Conservation (phyloP, 1,139 yeast genomes). For the Magnusiomyces sp. region DNA sequence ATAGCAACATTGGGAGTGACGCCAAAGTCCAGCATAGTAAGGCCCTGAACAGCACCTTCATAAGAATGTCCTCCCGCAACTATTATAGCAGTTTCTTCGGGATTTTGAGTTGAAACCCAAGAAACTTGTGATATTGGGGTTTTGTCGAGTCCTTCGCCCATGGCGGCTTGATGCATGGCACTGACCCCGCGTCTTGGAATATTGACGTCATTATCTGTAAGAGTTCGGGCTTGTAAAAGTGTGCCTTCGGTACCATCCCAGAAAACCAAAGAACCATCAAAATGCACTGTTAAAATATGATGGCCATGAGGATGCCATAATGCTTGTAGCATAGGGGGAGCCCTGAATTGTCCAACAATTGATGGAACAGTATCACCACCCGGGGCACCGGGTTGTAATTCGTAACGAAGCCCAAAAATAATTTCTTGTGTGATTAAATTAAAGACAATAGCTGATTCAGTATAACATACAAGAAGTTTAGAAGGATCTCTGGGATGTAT, state of each 20-base stretch:
- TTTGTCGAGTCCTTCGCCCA: neutral
- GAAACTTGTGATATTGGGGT: constrained; percentile 23
- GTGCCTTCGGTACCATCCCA: constrained; percentile 86
- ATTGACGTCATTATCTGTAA: constrained; percentile 59
- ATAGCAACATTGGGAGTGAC: constrained; percentile 68
- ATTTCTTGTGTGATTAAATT: constrained; percentile 56
- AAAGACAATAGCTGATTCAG: constrained; percentile 60
- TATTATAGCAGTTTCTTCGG: constrained; percentile 68
- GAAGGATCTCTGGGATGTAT: constrained; percentile 92
- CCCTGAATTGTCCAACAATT: constrained; percentile 25
- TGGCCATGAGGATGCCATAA: constrained; percentile 91
- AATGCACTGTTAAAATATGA: constrained; percentile 69
- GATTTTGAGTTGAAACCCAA: constrained; percentile 76
- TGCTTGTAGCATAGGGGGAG: constrained; percentile 52
- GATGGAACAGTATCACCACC: constrained; percentile 49
- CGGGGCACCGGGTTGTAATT: constrained; percentile 51
- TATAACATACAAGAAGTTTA: constrained; percentile 61
- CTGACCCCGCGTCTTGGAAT: constrained; percentile 32
- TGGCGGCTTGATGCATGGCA: neutral
- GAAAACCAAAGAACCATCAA: constrained; percentile 75
- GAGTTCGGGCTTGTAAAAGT: constrained; percentile 62
- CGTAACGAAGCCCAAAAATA: constrained; percentile 49
- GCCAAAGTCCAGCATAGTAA: constrained; percentile 70
- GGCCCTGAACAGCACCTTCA: constrained; percentile 42
- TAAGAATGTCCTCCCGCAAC: constrained; percentile 60